phyloP scores from a whole-genome alignment of 2,329 filamentous ascomycete genomes.

The Tolypocladium inflatum region DNA sequence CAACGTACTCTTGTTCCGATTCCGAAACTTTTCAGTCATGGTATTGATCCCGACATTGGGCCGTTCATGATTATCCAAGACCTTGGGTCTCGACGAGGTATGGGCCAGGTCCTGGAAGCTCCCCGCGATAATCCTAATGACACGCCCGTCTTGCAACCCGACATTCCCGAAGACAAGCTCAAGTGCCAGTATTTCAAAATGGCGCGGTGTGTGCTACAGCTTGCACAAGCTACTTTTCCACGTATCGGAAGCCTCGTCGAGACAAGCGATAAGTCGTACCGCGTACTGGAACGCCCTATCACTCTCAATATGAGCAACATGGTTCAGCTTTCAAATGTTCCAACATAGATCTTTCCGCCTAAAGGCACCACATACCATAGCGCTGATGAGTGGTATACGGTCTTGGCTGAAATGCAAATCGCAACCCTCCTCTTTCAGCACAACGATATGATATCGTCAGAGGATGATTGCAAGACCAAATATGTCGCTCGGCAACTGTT shows the following conservation, averaged over 20 bases:
- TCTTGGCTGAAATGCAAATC: constrained; percentile 31
- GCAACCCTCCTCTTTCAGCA: constrained; percentile 28
- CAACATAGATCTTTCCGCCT: constrained; percentile 9
- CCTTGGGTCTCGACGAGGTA: constrained; percentile 7
- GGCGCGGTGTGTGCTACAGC: constrained; percentile 27
- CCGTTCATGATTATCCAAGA: constrained; percentile 14
- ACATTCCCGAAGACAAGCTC: constrained; percentile 20
- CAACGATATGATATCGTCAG: constrained; percentile 24
- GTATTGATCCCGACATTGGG: constrained; percentile 11
- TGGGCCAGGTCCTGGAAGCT: constrained; percentile 12
- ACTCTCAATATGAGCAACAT: constrained; percentile 33
- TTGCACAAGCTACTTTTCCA: constrained; percentile 22
- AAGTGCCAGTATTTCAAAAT: constrained; percentile 23
- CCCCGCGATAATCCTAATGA: constrained; percentile 9
- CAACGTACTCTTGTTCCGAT: constrained; percentile 9
- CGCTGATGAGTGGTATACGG: constrained; percentile 26
- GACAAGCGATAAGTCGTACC: constrained; percentile 11
- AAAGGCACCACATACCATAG: constrained; percentile 11
- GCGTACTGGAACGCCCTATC: constrained; percentile 23
- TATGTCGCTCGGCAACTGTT: too few relatives aligned
- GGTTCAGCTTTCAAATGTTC: constrained; percentile 16
- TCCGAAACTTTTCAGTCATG: constrained; percentile 11
- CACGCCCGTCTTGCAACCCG: constrained; percentile 9
- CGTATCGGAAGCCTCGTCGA: constrained; percentile 31
- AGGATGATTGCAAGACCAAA: too few relatives aligned